phyloP scores from a whole-genome alignment of 257 asterid genomes.

The Nicotiana tabacum region DNA sequence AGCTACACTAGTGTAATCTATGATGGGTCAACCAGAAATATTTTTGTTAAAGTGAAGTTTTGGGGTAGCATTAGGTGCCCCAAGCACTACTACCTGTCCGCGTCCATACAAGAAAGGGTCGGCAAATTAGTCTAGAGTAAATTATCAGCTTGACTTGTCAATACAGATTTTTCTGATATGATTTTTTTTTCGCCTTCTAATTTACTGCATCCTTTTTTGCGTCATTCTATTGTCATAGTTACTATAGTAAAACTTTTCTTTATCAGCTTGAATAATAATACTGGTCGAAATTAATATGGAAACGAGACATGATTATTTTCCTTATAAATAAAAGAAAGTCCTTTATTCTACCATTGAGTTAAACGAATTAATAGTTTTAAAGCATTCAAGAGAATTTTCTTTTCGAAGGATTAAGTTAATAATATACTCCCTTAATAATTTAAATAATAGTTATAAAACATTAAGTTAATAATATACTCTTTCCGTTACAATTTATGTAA shows the following conservation, averaged over 20 bases:
- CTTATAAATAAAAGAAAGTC: no score
- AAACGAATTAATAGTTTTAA: no score
- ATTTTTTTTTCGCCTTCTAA: neutral
- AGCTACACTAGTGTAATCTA: neutral
- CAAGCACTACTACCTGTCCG: neutral
- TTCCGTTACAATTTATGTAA: no score
- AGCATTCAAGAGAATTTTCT: neutral
- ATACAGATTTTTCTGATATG: neutral
- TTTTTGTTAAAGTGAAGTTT: neutral
- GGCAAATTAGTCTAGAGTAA: neutral
- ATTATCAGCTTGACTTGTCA: neutral
- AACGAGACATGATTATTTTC: neutral
- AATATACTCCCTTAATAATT: no score
- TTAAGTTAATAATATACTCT: no score
- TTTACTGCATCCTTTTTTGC: neutral
- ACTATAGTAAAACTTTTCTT: neutral
- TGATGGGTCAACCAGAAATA: neutral
- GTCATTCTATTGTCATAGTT: no score
- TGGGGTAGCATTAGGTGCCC: neutral
- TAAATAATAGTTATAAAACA: neutral
- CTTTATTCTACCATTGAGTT: neutral
- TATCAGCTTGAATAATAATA: neutral
- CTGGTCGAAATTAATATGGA: neutral
- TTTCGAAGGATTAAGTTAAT: no score
- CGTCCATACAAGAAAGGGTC: neutral